Evolutionary conservation across 1,284 basidiomycete genomes (phyloP).

Genomic region (Leccinum cinnamomeum): DNA sequence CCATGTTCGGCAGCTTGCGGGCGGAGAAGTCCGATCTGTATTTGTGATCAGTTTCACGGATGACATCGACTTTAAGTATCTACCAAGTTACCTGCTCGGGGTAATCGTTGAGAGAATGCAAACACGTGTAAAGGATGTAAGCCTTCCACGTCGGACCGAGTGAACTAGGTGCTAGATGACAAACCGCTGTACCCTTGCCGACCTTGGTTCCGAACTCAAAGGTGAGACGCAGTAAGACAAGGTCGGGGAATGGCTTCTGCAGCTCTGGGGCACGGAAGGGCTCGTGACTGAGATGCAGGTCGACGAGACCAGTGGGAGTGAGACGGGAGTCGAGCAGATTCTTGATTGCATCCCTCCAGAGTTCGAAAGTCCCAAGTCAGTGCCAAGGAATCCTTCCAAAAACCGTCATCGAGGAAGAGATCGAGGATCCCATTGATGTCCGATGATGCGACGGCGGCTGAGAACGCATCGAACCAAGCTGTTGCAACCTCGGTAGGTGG

Average conservation of each 20-base stretch:
- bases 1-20: slow-evolving; percentile 23
- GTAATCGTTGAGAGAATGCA: slow-evolving; percentile 48
- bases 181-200: slow-evolving; percentile 26
- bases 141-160: slow-evolving; percentile 28
- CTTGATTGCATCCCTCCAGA: slow-evolving; percentile 27
- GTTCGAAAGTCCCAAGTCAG: slow-evolving; percentile 35
- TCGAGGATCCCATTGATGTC: slow-evolving; percentile 28
- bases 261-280: slow-evolving; percentile 21
- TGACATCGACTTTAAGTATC: not conserved
- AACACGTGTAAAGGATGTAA: slow-evolving; percentile 41
- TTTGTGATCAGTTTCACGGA: slow-evolving; percentile 1
- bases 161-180: slow-evolving; percentile 18
- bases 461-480: slow-evolving; percentile 36
- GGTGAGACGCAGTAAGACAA: slow-evolving; percentile 25
- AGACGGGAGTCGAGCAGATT: slow-evolving; percentile 32
- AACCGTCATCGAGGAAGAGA: slow-evolving; percentile 32
- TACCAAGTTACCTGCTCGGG: slow-evolving; percentile 34
- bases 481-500: slow-evolving; percentile 25
- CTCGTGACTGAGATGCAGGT: slow-evolving; percentile 21
- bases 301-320: slow-evolving; percentile 32
- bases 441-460: slow-evolving; percentile 29
- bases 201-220: slow-evolving; percentile 30
- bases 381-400: slow-evolving; percentile 32
- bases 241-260: slow-evolving; percentile 26
- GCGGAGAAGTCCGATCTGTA: slow-evolving; percentile 23